phyloP scores from a whole-genome alignment of 805 yeast genomes.

The Ogataea ramenticola region DNA sequence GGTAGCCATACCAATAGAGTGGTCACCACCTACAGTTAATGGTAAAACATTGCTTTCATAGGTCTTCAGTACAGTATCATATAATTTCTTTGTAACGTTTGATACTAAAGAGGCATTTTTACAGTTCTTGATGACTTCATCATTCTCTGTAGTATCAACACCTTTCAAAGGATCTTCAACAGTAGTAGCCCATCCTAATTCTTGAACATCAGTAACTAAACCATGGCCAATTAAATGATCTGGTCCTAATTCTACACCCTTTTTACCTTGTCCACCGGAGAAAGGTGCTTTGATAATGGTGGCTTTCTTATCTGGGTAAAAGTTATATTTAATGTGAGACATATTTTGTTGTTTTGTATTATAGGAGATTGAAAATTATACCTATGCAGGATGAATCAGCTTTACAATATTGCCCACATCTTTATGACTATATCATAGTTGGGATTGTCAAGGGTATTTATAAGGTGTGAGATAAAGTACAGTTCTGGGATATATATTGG shows the following conservation, averaged over 20 bases:
- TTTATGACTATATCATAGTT: no score
- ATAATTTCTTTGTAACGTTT: slow-evolving; percentile 58
- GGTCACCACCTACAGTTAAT: slow-evolving; percentile 92
- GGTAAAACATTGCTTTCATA: slow-evolving; percentile 51
- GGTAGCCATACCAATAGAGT: slow-evolving; percentile 91
- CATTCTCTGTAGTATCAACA: slow-evolving; percentile 35
- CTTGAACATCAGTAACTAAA: slow-evolving; percentile 50
- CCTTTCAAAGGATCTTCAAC: slow-evolving; percentile 48
- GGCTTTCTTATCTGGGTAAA: slow-evolving; percentile 44
- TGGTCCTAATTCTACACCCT: slow-evolving; percentile 96
- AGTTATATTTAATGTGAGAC: slow-evolving; percentile 37
- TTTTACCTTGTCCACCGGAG: slow-evolving; percentile 91
- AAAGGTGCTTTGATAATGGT: slow-evolving; percentile 87
- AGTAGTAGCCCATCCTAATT: slow-evolving; percentile 65
- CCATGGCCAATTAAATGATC: slow-evolving; percentile 69
- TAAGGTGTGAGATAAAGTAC: background rate
- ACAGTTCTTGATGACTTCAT: slow-evolving; percentile 47
- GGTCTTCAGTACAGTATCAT: slow-evolving; percentile 48
- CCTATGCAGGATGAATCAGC: no score
- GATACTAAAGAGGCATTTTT: slow-evolving; percentile 77
- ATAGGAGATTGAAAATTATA: no score
- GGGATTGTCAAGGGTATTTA: background rate
- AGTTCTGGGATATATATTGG: background rate
- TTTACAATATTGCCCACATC: no score
- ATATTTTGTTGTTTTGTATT: background rate